A percentile compares a stretch with the other conserved stretches of the same genome.
Conservation (phyloP, 257 asterid genomes). For the Solanum chilense region DNA sequence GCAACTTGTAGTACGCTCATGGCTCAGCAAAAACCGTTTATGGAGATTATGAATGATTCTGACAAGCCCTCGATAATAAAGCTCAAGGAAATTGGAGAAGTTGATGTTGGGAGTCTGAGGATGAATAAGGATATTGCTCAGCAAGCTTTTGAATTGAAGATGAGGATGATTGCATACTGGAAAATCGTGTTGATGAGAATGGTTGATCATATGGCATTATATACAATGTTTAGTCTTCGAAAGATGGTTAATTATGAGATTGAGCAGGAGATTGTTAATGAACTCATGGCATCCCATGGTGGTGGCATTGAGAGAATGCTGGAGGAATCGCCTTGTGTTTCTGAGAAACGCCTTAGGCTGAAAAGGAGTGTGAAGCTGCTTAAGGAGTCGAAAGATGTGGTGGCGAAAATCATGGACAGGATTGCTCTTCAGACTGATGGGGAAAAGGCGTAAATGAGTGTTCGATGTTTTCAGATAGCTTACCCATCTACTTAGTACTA, state of each 20-base stretch:
- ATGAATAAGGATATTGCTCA: background rate
- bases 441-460: background rate
- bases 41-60: background rate
- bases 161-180: conserved; percentile 22
- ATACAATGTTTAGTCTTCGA: background rate
- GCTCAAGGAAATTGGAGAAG: background rate
- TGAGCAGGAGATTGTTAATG: background rate
- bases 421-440: background rate
- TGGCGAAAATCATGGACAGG: background rate
- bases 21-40: background rate
- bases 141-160: conserved; percentile 23
- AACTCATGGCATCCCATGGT: conserved; percentile 2
- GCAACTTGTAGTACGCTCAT: background rate
- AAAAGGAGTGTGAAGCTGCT: conserved; percentile 5
- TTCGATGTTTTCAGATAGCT: background rate
- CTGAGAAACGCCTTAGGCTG: background rate
- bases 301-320: conserved; percentile 5
- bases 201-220: background rate
- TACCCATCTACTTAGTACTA: background rate
- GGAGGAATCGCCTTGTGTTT: conserved; percentile 7
- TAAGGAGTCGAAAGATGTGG: conserved; percentile 11
- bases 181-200: background rate
- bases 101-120: background rate
- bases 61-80: accelerated
- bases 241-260: background rate